These are phyloP conservation scores for Spinacia oleracea DNA, from an alignment of 179 eudicot genomes.

Conservation along the genomic window DNA sequence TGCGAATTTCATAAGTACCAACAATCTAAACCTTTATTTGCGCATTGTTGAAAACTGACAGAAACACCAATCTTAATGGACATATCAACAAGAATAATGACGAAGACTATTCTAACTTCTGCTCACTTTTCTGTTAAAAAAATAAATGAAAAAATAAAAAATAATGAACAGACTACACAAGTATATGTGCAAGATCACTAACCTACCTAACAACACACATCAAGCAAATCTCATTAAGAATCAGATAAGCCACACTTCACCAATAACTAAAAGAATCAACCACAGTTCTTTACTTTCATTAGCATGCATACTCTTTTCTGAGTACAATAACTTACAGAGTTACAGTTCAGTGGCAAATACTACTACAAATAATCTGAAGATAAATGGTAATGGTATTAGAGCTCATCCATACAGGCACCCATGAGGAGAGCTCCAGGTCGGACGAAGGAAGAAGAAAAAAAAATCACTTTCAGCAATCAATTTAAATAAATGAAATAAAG, in stretches of 20 bases:
- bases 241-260: neutral
- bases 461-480: conserved; percentile 52
- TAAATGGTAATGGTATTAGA: neutral
- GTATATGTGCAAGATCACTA: no score
- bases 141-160: neutral
- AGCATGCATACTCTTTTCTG: conserved; percentile 2
- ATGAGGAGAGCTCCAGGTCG: conserved; percentile 10
- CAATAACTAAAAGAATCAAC: neutral
- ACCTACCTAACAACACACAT: neutral
- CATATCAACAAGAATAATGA: neutral
- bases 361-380: neutral
- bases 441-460: conserved; percentile 23
- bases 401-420: conserved; percentile 14
- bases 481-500: conserved; percentile 32
- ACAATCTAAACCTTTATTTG: no score
- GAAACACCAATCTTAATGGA: no score
- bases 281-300: neutral
- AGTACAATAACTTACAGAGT: conserved; percentile 13
- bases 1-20: no score
- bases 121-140: no score
- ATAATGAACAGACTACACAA: neutral
- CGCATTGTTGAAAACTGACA: no score
- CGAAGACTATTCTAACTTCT: no score
- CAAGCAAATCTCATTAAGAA: neutral
- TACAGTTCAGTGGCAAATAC: neutral